A percentile compares a stretch with the other conserved stretches of the same genome.
Evolutionary conservation across 306 rosid genomes (phyloP).

Genomic region (Vigna trinervia): DNA sequence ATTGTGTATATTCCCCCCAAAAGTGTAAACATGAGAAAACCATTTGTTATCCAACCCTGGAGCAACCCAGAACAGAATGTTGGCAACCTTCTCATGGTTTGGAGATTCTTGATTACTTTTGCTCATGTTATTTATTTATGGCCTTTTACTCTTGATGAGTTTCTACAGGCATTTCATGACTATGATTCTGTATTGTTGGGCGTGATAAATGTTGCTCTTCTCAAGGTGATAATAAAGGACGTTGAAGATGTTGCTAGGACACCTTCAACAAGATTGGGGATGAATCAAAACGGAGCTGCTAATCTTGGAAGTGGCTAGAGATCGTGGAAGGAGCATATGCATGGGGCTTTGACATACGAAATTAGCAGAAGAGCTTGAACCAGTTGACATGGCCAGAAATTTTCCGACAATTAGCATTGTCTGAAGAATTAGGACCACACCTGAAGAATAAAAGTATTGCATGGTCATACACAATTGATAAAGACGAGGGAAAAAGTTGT

Average conservation of each 20-base stretch:
- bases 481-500: conserved; percentile 79
- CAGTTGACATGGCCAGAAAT: conserved; percentile 97
- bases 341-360: conserved; percentile 98
- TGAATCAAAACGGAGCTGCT: conserved; percentile 88
- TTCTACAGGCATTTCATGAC: conserved; percentile 94
- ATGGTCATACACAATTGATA: conserved; percentile 76
- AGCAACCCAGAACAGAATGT: conserved; percentile 79
- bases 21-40: conserved; percentile 72
- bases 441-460: conserved; percentile 72
- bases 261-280: conserved; percentile 82
- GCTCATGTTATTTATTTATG: conserved; percentile 91
- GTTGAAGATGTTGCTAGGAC: conserved; percentile 99
- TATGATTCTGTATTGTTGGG: conserved; percentile 93
- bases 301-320: conserved; percentile 95
- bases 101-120: conserved; percentile 95
- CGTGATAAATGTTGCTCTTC: conserved; percentile 74
- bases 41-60: conserved; percentile 92
- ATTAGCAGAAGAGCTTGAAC: conserved; percentile 93
- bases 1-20: conserved; percentile 73
- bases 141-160: conserved; percentile 98
- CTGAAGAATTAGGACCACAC: conserved; percentile 5
- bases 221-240: conserved; percentile 75
- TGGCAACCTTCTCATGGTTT: conserved; percentile 97
- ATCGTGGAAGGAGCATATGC: conserved; percentile 98
- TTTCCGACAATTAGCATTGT: conserved; percentile 45